These are phyloP conservation scores for Rasamsonia emersonii DNA, from an alignment of 2,329 filamentous ascomycete genomes.

Conservation along the genomic window DNA sequence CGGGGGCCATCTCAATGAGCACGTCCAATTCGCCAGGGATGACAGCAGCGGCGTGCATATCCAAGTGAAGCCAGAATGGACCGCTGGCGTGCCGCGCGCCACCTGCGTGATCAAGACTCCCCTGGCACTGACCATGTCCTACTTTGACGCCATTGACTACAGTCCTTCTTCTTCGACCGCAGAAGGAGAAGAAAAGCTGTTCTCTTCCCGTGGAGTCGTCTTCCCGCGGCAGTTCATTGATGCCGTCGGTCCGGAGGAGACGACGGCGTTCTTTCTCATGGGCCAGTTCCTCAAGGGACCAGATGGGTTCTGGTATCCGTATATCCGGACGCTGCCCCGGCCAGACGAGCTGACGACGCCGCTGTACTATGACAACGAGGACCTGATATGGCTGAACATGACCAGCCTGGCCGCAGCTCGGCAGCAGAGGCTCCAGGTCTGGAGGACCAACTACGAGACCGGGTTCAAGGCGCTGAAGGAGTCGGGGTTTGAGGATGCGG, in stretches of 20 bases:
- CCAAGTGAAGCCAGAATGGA: constrained; percentile 22
- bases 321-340: constrained; percentile 57
- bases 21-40: constrained; percentile 25
- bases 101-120: constrained; percentile 29
- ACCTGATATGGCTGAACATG: constrained; percentile 42
- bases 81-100: constrained; percentile 16
- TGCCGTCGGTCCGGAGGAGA: constrained; percentile 47
- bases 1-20: constrained; percentile 24
- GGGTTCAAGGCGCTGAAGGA: constrained; percentile 22
- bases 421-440: constrained; percentile 24
- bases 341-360: constrained; percentile 54
- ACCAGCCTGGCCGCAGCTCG: constrained; percentile 27
- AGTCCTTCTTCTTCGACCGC: constrained; percentile 3
- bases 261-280: constrained; percentile 60
- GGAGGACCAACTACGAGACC: constrained; percentile 30
- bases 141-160: constrained; percentile 26
- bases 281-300: constrained; percentile 54
- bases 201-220: constrained; percentile 23
- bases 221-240: constrained; percentile 47
- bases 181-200: constrained; percentile 9
- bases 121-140: constrained; percentile 27
- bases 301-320: constrained; percentile 59
- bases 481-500: constrained; percentile 20
- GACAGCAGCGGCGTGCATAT: constrained; percentile 27
- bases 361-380: constrained; percentile 55